Base-by-base conservation (phyloP, 192 early-diverging fungal genomes). In the Podila horticola region DNA sequence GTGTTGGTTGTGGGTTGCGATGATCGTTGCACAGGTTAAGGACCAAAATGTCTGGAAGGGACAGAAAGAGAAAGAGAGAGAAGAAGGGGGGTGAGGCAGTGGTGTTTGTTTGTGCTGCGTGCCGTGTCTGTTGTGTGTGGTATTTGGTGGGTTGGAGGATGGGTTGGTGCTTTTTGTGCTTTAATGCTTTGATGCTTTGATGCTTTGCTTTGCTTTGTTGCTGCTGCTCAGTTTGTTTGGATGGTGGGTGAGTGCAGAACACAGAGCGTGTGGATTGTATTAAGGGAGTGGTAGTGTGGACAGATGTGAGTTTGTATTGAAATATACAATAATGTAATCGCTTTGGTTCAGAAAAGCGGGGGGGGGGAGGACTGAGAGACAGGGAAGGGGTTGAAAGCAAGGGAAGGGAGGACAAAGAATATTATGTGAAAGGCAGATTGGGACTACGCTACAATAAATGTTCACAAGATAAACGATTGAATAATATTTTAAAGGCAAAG, bases 391-490 rank as follows among this genome's bases (percentile, higher is more conserved):
- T n/a, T 29, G 45, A 49, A 19, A 65, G 64, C 15, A 7, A 29
- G 49, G 5, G 48, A 31, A 26, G 4, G 61, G 34, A 20, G 17
- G 33, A 36, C 30, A 62, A 38, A 62, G 33, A 20, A 62, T 34
- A 8, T 63, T 19, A 33, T 63, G 41, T 12, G 68, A 36, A 36
- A 36, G 41, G 68, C 52, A 48, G 38, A 63, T 6, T 63, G 22
- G 22, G 33, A 11, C 13, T 11, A 10, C 48, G 20, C 9, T 52
- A 26, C 3, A 19, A 48, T n/a, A 13, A 38, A 33, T 5, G 11
- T 24, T 15, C 22, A 50, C 12, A 17, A 71, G 50, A 34, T 52
- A 33, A 63, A 71, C 22, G 62, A 58, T 55, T 30, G 62, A 29
- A 64, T 19, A 55, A 8, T 17, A 26, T 3, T 30, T 3, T 30